Conservation (phyloP, 495 filamentous ascomycete species). For the Oidiodendron maius region DNA sequence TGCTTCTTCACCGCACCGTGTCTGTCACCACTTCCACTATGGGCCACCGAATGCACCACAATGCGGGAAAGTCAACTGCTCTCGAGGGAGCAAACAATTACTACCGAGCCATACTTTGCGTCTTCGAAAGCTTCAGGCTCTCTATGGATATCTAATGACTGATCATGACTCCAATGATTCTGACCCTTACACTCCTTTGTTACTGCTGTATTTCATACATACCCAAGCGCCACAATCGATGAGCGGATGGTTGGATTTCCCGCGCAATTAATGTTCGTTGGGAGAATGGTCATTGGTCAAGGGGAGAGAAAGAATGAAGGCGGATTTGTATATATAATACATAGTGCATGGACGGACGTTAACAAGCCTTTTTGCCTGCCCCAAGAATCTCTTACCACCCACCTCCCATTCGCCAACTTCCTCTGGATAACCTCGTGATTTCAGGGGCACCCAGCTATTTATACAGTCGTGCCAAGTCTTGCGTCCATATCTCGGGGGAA, state of each 20-base stretch:
- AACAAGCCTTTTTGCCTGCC: not conserved
- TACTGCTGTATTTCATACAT: slow-evolving; percentile 10
- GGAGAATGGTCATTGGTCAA: slow-evolving; percentile 3
- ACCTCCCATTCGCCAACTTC: not conserved
- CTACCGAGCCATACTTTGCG: not conserved
- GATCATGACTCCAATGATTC: slow-evolving; percentile 6
- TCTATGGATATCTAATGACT: slow-evolving; percentile 8
- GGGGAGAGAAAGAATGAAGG: not conserved
- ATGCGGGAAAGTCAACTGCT: not conserved
- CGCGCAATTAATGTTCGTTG: slow-evolving; percentile 10
- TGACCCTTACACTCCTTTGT: slow-evolving; percentile 16
- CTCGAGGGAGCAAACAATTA: not conserved
- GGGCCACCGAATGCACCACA: not conserved
- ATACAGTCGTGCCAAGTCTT: too few species aligned
- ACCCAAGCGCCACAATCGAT: slow-evolving; percentile 5
- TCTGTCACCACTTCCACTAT: not conserved
- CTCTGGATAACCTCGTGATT: too few species aligned
- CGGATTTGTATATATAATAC: slow-evolving; percentile 15
- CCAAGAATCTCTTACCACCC: not conserved
- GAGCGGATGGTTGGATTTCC: slow-evolving; percentile 8
- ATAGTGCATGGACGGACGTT: slow-evolving; percentile 6
- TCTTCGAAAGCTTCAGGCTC: not conserved
- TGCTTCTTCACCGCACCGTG: not conserved
- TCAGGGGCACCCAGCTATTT: too few species aligned
- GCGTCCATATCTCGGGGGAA: too few species aligned